A percentile compares a stretch with the other conserved stretches of the same genome.
Conservation (phyloP, 1,139 yeast genomes). For the Geotrichum macrosporum region DNA sequence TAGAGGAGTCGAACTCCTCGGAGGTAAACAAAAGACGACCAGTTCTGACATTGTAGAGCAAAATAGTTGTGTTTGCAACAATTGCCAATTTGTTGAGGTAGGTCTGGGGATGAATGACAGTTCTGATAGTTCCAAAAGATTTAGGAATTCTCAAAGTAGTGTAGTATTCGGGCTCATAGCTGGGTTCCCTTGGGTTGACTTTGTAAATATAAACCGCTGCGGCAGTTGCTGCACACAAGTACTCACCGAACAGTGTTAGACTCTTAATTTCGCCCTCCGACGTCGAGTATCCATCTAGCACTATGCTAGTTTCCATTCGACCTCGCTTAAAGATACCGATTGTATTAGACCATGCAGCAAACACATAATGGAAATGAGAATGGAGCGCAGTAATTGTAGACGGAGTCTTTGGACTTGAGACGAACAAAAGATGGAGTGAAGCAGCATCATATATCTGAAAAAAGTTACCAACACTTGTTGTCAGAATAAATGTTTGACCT, state of each 20-base stretch:
- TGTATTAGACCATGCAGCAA: slow-evolving; percentile 66
- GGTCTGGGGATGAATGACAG: slow-evolving; percentile 80
- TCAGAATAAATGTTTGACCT: slow-evolving; percentile 83
- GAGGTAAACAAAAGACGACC: slow-evolving; percentile 68
- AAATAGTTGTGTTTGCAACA: slow-evolving; percentile 53
- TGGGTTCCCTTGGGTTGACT: slow-evolving; percentile 42
- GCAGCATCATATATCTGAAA: slow-evolving; percentile 94
- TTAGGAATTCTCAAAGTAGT: slow-evolving; percentile 56
- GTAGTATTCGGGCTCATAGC: slow-evolving; percentile 42
- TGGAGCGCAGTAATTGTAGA: slow-evolving; percentile 64
- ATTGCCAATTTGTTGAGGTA: slow-evolving; percentile 84
- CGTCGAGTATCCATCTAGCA: slow-evolving; percentile 31
- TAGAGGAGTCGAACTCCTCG: slow-evolving; percentile 41
- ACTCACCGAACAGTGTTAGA: slow-evolving; percentile 72
- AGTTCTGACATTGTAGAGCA: slow-evolving; percentile 69
- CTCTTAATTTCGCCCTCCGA: slow-evolving; percentile 43
- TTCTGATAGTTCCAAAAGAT: slow-evolving; percentile 65
- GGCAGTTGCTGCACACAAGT: slow-evolving; percentile 55
- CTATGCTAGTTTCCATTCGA: slow-evolving; percentile 54
- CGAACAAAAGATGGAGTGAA: slow-evolving; percentile 78
- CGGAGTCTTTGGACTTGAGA: slow-evolving; percentile 74
- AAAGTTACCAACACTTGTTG: slow-evolving; percentile 82
- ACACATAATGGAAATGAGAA: slow-evolving; percentile 81
- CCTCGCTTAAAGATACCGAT: slow-evolving; percentile 86
- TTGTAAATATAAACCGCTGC: slow-evolving; percentile 63